Evolutionary conservation across 345 rosid genomes (phyloP).

Genomic region (Gossypium anomalum): DNA sequence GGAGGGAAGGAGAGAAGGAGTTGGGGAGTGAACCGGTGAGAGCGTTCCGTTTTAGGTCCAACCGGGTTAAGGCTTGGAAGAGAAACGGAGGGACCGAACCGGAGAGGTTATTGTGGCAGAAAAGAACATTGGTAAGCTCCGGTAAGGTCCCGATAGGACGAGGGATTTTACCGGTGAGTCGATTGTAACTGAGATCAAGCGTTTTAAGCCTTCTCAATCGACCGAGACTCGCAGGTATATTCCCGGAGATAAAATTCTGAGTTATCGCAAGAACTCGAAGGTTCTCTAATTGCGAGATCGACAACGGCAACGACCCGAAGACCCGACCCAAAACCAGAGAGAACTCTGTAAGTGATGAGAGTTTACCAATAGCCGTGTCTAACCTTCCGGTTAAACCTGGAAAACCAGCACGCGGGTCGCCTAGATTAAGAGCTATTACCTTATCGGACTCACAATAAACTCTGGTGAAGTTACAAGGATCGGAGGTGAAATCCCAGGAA

Average conservation of each 20-base stretch:
- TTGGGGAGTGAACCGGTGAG: slow-evolving; percentile 60
- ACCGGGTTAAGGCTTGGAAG: slow-evolving; percentile 56
- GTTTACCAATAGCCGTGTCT: slow-evolving; percentile 75
- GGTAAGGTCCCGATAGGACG: slow-evolving; percentile 57
- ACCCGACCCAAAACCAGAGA: slow-evolving; percentile 78
- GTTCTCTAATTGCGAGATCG: slow-evolving; percentile 49
- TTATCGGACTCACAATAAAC: slow-evolving; percentile 71
- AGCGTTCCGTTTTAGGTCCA: slow-evolving; percentile 75
- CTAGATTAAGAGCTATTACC: slow-evolving; percentile 70
- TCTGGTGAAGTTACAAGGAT: slow-evolving; percentile 88
- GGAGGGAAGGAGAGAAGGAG: slow-evolving; percentile 65
- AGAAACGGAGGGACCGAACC: slow-evolving; percentile 70
- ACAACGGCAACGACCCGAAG: slow-evolving; percentile 58
- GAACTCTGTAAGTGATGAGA: slow-evolving; percentile 66
- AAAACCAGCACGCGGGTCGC: slow-evolving; percentile 76
- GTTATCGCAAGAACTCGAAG: slow-evolving; percentile 74
- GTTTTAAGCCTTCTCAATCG: slow-evolving; percentile 58
- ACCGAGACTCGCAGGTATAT: slow-evolving; percentile 63
- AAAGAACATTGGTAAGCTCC: slow-evolving; percentile 62
- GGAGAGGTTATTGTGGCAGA: slow-evolving; percentile 75
- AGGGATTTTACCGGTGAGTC: slow-evolving; percentile 64
- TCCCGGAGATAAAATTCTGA: slow-evolving; percentile 66
- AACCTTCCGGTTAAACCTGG: slow-evolving; percentile 77
- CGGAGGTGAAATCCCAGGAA: slow-evolving; percentile 93
- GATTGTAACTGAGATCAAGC: slow-evolving; percentile 87